Evolutionary conservation across 441 rosid species (phyloP).

Genomic region (Kokia cookei): DNA sequence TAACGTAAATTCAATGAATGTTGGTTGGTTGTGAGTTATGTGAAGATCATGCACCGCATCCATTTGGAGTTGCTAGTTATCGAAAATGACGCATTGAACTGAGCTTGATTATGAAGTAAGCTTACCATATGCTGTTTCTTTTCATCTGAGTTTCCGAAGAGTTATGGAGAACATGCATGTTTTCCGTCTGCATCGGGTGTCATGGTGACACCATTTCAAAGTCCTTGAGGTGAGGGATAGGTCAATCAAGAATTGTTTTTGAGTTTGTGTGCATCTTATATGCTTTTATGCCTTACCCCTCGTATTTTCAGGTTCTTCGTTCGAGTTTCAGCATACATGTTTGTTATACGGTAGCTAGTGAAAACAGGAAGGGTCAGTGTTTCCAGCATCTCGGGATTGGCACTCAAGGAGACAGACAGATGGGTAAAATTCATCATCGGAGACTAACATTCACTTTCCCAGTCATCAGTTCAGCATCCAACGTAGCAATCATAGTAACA

Average conservation of each 20-base stretch:
- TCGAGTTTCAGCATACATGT: conserved; percentile 74
- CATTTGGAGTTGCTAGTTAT: not conserved
- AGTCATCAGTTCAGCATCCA: conserved; percentile 82
- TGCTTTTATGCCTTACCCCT: conserved; percentile 11
- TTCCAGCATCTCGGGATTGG: conserved; percentile 84
- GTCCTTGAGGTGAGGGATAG: not conserved
- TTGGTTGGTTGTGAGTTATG: not conserved
- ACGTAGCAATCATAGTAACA: conserved; percentile 61
- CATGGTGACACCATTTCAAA: too few species aligned
- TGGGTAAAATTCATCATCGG: conserved; percentile 78
- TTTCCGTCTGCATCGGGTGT: too few species aligned
- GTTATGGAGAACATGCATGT: too few species aligned
- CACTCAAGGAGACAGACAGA: conserved; percentile 50
- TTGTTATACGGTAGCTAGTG: conserved; percentile 65
- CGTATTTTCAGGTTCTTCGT: conserved; percentile 55
- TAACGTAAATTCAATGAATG: not conserved
- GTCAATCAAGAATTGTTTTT: not conserved
- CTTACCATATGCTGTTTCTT: too few species aligned
- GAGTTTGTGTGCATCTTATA: not conserved
- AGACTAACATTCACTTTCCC: conserved; percentile 90
- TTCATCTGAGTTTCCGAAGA: too few species aligned
- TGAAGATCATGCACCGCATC: not conserved
- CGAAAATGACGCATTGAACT: not conserved
- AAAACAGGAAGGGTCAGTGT: conserved; percentile 51
- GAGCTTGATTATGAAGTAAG: not conserved